Base-by-base conservation (phyloP, 257 asterid species). In the Scutellaria barbata region DNA sequence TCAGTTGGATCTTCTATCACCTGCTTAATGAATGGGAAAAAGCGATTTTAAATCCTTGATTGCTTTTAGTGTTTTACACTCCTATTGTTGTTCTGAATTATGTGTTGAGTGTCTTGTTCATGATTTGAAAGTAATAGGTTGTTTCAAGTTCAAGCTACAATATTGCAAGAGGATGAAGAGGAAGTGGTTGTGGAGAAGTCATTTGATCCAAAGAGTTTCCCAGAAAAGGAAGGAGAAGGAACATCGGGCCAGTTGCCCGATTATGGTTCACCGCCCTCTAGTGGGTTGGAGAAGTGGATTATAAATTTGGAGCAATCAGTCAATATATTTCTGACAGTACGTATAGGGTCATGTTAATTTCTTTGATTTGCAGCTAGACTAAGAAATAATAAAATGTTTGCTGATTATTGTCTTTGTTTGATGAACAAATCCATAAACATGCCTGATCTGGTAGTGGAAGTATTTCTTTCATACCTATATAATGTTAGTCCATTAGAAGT, bases 241-340 rank as follows among this genome's bases (percentile, higher is more conserved):
- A 74, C 68, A 60, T 47, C 81, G 3, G 83, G 87, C 22, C 75
- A 75, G 50, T 69, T 76, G 13, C 78, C 85, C 0, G 83, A 74
- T 7, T 71, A 80, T 18, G 71, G 71, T 72, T 76, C 95, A 50
- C 60, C 48, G 7, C 66, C 87, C 20, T 53, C 93, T 33, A 81
- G 76, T 78, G 89, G 81, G 80, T 67, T 79, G 12, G 94, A 89
- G 74, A 87, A 82, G 74, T 82, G 85, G 93, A 69, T 83, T 63
- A 77, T 92, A 72, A 92, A 92, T 83, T 1, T 88, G 41, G 99
- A 95, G 84, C 99, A 92, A 68, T 92, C 98, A n/a, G 60, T 89
- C 52, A 95, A 95, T 83, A 81, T 92, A 55, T 74, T 92, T 52
- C 96, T 95, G 63, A 95, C 97, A 68, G 98, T 89, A 87, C 8